A percentile compares a stretch with the other conserved stretches of the same genome.
Conservation (phyloP, 2,329 filamentous ascomycete species). For the Cordyceps javanica region DNA sequence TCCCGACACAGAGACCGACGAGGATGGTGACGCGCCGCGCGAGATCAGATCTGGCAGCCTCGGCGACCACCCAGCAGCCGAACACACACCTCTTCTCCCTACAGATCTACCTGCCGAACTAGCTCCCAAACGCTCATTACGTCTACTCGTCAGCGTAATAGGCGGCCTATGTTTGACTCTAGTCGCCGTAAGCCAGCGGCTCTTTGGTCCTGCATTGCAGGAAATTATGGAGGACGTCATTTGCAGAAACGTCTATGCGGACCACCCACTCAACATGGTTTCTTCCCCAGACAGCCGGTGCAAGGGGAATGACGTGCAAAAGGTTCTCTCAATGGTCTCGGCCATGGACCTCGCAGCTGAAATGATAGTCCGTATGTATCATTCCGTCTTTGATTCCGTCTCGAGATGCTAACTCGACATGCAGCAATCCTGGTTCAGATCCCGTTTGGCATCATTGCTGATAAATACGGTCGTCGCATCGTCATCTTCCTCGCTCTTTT, state of each 20-base stretch:
- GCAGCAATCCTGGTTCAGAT: conserved; percentile 37
- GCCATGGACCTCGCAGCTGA: conserved; percentile 41
- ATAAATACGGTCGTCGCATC: conserved; percentile 38
- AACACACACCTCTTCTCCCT: conserved; percentile 15
- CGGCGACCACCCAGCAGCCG: background rate
- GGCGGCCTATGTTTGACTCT: conserved; percentile 35
- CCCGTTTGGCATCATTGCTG: conserved; percentile 40
- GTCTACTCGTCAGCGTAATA: conserved; percentile 25
- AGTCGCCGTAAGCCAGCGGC: conserved; percentile 34
- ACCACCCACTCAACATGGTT: conserved; percentile 25
- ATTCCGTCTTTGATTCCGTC: background rate
- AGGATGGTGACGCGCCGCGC: background rate
- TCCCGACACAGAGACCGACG: background rate
- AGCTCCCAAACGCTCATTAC: conserved; percentile 22
- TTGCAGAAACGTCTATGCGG: conserved; percentile 42
- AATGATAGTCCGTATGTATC: conserved; percentile 37
- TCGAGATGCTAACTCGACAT: background rate
- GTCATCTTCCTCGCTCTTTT: conserved; percentile 34
- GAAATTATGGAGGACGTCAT: conserved; percentile 49
- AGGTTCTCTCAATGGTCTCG: conserved; percentile 43
- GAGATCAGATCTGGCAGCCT: background rate
- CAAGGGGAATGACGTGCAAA: conserved; percentile 44
- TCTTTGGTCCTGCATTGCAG: conserved; percentile 36
- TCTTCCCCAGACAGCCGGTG: conserved; percentile 37
- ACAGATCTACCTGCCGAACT: conserved; percentile 16